Percentiles rank a stretch among this genome's conserved stretches.
Evolutionary conservation across 768 basidiomycete species (phyloP).

Genomic region (Suillus plorans): DNA sequence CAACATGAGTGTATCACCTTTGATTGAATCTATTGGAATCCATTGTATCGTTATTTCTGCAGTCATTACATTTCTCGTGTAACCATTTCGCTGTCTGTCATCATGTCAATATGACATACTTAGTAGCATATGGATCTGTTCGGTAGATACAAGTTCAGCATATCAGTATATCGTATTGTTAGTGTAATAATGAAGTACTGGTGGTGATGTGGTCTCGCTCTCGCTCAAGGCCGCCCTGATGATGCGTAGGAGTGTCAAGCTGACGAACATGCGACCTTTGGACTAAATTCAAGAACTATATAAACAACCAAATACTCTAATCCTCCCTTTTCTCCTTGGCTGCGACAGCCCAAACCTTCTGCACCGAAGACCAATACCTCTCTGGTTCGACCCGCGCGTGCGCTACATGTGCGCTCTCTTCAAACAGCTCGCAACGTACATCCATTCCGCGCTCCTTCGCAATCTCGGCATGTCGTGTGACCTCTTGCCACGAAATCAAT

Average conservation of each 20-base stretch:
- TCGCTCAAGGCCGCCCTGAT: background rate
- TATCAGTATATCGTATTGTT: background rate
- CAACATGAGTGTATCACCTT: slow-evolving; percentile 3
- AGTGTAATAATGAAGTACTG: background rate
- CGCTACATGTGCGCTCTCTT: slow-evolving; percentile 35
- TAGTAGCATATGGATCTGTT: background rate
- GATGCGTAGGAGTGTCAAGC: background rate
- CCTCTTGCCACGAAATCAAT: slow-evolving; percentile 27
- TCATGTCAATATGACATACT: background rate
- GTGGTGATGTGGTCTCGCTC: background rate
- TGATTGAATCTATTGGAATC: background rate
- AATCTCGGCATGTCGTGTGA: slow-evolving; percentile 25
- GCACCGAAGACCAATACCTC: slow-evolving; percentile 26
- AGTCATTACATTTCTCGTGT: background rate
- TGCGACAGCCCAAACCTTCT: slow-evolving; percentile 20
- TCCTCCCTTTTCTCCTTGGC: slow-evolving; percentile 1
- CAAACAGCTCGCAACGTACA: slow-evolving; percentile 30
- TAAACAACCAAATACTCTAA: background rate
- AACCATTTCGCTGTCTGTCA: background rate
- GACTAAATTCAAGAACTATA: background rate
- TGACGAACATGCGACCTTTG: background rate
- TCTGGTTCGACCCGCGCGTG: slow-evolving; percentile 29
- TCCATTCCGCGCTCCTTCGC: slow-evolving; percentile 24
- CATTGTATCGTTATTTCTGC: background rate
- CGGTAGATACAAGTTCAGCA: background rate